Evolutionary conservation across 2,329 filamentous ascomycete species (phyloP), one percentile per base, ranked within the genome.

Genomic region (Neoscytalidium dimidiatum): DNA sequence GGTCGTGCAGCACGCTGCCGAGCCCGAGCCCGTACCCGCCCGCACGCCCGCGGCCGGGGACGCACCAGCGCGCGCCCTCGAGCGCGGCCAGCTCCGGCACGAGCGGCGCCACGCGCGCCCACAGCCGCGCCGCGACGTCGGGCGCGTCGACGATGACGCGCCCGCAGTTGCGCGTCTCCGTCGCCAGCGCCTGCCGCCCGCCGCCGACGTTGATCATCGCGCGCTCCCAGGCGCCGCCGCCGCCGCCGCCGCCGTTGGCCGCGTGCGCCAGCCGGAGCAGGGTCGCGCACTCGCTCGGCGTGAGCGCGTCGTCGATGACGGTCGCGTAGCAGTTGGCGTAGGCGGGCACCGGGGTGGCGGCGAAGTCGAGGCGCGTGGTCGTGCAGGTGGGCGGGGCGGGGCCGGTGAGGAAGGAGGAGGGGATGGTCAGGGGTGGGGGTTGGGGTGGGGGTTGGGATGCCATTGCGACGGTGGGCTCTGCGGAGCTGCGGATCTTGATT

Each of bases 131-230:
- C 0, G 86, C 88, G 1, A 94, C 69, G 1, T 85, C 84, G 56
- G 83, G 80, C 14, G 84, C 78, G 71, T 95, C 90, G 85, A 88
- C 91, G 69, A 95, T 89, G 68, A 94, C 91, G 3, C 92, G 84
- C n/a, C 89, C 89, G 70, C 89, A 89, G 67, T 91, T 88, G 17
- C 92, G 83, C 56, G 86, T 86, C 8, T 86, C 83, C 1, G 84
- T 80, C 3, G 82, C 77, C 46, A 88, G 74, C 2, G 81, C 76
- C 76, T 94, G 88, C 64, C 74, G 79, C 3, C 90, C 90, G 4
- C 75, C 75, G 4, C 90, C 90, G 26, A 86, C 75, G 72, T 90
- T 90, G 65, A 94, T 82, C 75, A 92, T 82, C 0, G 91, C 92
- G 1, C 86, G 85, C 57, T 83, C 81, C 92, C 91, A 94, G 1